Base-by-base conservation (phyloP, 345 rosid genomes). In the Rhodamnia argentea region DNA sequence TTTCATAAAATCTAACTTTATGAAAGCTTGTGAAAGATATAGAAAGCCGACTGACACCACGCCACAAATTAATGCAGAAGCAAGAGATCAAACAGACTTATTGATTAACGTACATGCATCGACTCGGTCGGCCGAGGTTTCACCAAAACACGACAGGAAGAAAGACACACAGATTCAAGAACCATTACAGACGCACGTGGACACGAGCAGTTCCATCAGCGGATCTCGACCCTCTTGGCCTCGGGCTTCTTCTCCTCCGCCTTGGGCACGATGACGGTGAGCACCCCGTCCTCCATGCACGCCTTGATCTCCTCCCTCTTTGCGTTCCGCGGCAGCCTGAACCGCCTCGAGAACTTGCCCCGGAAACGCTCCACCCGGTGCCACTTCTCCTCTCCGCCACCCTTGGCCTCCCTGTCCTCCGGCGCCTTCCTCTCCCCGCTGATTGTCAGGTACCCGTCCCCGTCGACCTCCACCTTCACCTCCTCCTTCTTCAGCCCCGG, bases 401-500 rank as follows among this genome's bases (percentile, higher is more conserved):
- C 78, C 78, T 64, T 29, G 6, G 91, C 70, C 56, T 86, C 89
- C 85, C 32, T 87, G 5, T 85, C 90, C 52, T 88, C 91, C 76
- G 56, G 82, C 78, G 82, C 91, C 40, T 81, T 58, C 64, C 85
- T 87, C 76, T 89, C 89, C 12, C 91, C 91, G 51, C 88, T 86
- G 75, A 87, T 86, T 58, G 64, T 83, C 57, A 89, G 58, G 29
- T 87, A 59, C 32, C 88, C 88, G 12, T 85, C 87, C 47, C 88
- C 89, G 58, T 89, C 91, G 18, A 89, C 87, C 86, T 89, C 88
- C 44, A 89, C 88, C 84, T 89, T 89, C 82, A 89, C 89, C 27
- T 86, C 89, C 75, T 89, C 91, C 83, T 89, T 89, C 86, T 82
- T 87, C 26, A 89, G 76, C 52, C 91, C 89, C 4, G 91, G 88